These are phyloP conservation scores for Pouteria glomerata DNA, from an alignment of 148 eudicot species.

Conservation along the genomic window DNA sequence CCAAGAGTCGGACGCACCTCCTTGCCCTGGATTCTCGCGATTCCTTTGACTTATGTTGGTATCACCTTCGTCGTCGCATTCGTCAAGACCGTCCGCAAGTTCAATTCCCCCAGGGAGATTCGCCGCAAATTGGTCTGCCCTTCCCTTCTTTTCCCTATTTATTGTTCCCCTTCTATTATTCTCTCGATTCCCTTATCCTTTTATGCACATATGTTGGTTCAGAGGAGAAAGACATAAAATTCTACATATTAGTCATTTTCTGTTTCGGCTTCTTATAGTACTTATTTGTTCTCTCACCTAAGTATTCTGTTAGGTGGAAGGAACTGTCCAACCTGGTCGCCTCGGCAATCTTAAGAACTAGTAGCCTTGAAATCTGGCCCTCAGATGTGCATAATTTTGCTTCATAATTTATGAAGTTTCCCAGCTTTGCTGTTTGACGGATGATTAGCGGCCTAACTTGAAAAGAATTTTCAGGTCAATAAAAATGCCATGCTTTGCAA, in stretches of 20 bases:
- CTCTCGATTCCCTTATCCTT: too few species aligned
- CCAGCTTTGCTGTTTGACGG: not conserved
- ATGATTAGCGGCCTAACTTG: slow-evolving; percentile 9
- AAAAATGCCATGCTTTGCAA: slow-evolving; percentile 72
- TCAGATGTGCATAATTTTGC: not conserved
- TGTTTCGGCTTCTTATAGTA: too few species aligned
- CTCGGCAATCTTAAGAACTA: not conserved
- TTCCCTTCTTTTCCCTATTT: not conserved
- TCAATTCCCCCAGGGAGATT: slow-evolving; percentile 56
- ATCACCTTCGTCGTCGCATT: slow-evolving; percentile 55
- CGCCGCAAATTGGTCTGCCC: slow-evolving; percentile 59
- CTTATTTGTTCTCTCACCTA: too few species aligned
- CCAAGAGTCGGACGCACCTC: slow-evolving; percentile 66
- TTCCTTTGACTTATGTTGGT: slow-evolving; percentile 67
- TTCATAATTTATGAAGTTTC: not conserved
- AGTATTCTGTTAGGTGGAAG: not conserved
- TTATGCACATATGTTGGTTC: too few species aligned
- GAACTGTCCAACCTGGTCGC: not conserved
- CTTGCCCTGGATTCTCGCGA: slow-evolving; percentile 76
- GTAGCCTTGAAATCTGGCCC: too few species aligned
- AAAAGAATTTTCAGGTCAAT: slow-evolving; percentile 45
- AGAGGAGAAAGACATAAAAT: too few species aligned
- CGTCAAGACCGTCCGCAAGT: slow-evolving; percentile 54
- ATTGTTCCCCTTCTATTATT: not conserved
- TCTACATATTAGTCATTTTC: too few species aligned